A percentile compares a stretch with the other conserved stretches of the same genome.
Conservation (phyloP, 31 red algal genomes). For the Odonthalia washingtoniensis region DNA sequence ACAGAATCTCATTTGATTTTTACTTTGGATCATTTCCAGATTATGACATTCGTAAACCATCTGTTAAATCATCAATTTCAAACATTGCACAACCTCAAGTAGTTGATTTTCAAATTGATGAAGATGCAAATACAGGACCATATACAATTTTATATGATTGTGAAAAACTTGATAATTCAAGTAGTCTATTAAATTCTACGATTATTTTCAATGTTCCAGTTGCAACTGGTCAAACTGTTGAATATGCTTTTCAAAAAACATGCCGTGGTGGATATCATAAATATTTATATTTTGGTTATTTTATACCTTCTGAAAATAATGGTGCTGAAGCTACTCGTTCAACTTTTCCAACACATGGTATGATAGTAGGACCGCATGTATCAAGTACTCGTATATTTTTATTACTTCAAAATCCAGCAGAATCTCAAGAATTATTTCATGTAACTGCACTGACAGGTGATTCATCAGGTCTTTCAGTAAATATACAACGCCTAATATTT, state of each 20-base stretch:
- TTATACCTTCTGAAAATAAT: constrained; percentile 31
- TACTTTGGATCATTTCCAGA: constrained; percentile 46
- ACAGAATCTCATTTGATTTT: constrained; percentile 70
- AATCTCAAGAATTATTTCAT: constrained; percentile 75
- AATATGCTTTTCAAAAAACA: constrained; percentile 65
- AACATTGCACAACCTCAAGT: constrained; percentile 60
- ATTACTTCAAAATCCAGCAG: constrained; percentile 45
- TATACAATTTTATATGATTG: constrained; percentile 77
- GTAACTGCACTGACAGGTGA: constrained; percentile 44
- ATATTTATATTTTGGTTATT: constrained; percentile 65
- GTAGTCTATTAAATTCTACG: constrained; percentile 31
- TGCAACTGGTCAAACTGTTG: constrained; percentile 44
- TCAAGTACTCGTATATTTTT: constrained; percentile 59
- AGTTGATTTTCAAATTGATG: constrained; percentile 74
- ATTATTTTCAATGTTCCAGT: constrained; percentile 61
- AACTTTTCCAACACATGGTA: constrained; percentile 19
- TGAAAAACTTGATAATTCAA: constrained; percentile 27
- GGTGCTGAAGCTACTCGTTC: constrained; percentile 28
- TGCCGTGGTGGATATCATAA: constrained; percentile 56
- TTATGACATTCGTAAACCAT: constrained; percentile 57
- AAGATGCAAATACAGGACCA: constrained; percentile 55
- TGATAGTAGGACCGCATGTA: constrained; percentile 57
- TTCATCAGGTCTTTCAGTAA: constrained; percentile 20
- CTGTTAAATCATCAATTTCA: constrained; percentile 31
- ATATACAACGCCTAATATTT: constrained; percentile 54